Evolutionary conservation across 768 basidiomycete genomes (phyloP), one percentile per base, ranked within the genome.

Genomic region (Crepidotus variabilis): DNA sequence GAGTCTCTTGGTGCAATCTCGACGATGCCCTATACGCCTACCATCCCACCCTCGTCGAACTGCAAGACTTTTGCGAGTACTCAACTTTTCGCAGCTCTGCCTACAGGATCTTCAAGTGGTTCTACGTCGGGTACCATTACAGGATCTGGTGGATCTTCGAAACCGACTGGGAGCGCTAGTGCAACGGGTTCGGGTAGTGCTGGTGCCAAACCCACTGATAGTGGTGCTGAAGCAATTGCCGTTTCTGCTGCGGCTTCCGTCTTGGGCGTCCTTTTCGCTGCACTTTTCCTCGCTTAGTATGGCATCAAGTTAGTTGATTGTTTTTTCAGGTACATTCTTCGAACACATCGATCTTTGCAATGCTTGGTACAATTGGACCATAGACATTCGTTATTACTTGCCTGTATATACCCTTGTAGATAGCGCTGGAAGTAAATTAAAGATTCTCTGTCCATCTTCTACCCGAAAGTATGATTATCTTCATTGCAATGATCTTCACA

Each of bases 1-100:
- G 75, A 75, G 56, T 60, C 63, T 6, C 67, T 72, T 6, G 77
- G 75, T 18, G 54, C 64, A 6, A 77, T 78, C 57, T 54, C 58
- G 28, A 65, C 66, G 22, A 64, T 77, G 60, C 77, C 77, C 9
- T 78, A 78, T 64, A 58, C 67, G 18, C 66, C 76, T 22, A 63
- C 65, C 47, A 69, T 76, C 9, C 77, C 77, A 6, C 60, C 69
- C 6, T 70, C 69, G 47, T 72, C 70, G 51, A 72, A 72, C 56
- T 79, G 78, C 64, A 54, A 60, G 46, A 47, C 60, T n/a, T 69
- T 65, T 55, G 61, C 62, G 22, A 72, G 70, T 50, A 51, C 71
- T 6, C 58, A 56, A 10, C 59, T 79, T 33, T 80, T 62, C 54
- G 58, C 66, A 18, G 67, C 50, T 3, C 47, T 68, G 23, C 62